Percentiles rank a stretch among this genome's conserved stretches.
These are phyloP conservation scores for Tulasnella sp. DNA, from an alignment of 768 basidiomycete genomes.

Conservation along the genomic window DNA sequence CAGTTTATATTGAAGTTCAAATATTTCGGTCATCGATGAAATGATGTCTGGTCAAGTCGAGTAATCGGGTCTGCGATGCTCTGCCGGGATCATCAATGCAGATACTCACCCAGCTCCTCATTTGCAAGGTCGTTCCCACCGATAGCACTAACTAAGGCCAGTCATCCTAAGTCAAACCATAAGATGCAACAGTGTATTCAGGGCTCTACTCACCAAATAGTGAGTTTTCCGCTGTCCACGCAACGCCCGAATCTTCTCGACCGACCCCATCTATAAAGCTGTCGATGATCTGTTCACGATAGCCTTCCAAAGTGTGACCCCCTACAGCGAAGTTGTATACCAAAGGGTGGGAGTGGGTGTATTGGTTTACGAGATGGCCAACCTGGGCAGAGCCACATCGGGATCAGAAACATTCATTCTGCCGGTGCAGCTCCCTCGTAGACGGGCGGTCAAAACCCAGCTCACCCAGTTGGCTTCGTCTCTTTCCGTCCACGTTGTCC, in stretches of 20 bases:
- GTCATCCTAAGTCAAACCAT: not conserved
- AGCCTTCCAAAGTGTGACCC: constrained; percentile 35
- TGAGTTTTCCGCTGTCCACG: constrained; percentile 33
- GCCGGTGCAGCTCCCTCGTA: too few relatives aligned
- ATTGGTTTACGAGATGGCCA: constrained; percentile 19
- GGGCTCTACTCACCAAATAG: constrained; percentile 31
- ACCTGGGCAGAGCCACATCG: constrained; percentile 15
- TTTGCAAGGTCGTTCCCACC: constrained; percentile 48
- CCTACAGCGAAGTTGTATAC: constrained; percentile 49
- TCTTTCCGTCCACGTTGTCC: constrained; percentile 36
- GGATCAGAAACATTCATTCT: too few relatives aligned
- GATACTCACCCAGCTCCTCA: not conserved
- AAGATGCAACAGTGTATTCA: not conserved
- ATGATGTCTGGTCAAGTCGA: not conserved
- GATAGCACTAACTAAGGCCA: constrained; percentile 42
- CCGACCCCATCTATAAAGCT: constrained; percentile 27
- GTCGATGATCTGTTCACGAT: constrained; percentile 30
- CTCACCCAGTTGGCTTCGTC: constrained; percentile 47
- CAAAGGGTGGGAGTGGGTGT: constrained; percentile 31
- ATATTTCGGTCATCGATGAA: constrained; percentile 16
- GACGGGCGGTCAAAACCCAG: too few relatives aligned
- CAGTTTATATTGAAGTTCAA: constrained; percentile 36
- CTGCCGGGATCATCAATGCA: too few relatives aligned
- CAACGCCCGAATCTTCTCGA: constrained; percentile 29
- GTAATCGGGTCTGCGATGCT: not conserved